Evolutionary conservation across 495 filamentous ascomycete genomes (phyloP).

Genomic region (Aspergillus ostianus): DNA sequence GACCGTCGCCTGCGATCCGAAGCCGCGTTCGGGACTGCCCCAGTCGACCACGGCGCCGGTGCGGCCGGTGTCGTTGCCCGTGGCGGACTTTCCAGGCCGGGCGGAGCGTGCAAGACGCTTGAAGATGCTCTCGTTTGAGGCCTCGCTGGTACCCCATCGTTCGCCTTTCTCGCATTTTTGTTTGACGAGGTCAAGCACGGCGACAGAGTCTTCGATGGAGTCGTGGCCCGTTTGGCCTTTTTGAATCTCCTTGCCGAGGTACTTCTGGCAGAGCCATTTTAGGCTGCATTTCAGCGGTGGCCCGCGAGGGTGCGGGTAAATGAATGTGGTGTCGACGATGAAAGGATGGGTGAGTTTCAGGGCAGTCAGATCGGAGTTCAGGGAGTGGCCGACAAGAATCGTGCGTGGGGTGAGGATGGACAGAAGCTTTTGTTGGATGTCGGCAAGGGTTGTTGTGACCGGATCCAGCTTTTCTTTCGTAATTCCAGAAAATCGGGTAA

Average conservation of each 20-base stretch:
- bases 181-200: conserved; percentile 88
- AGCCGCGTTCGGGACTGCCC: conserved; percentile 73
- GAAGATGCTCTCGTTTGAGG: conserved; percentile 80
- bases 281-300: conserved; percentile 72
- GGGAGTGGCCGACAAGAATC: conserved; percentile 86
- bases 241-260: conserved; percentile 83
- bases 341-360: conserved; percentile 86
- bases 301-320: conserved; percentile 80
- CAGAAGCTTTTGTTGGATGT: conserved; percentile 78
- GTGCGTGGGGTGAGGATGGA: conserved; percentile 69
- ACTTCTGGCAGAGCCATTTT: conserved; percentile 78
- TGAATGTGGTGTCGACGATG: conserved; percentile 82
- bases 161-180: conserved; percentile 92
- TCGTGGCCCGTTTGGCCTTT: conserved; percentile 78
- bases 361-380: conserved; percentile 84
- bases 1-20: conserved; percentile 68
- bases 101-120: conserved; percentile 66
- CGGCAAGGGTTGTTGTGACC: conserved; percentile 76
- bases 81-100: conserved; percentile 48
- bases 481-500: conserved; percentile 87
- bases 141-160: conserved; percentile 73
- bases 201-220: conserved; percentile 86
- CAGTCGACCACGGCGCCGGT: conserved; percentile 85
- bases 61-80: conserved; percentile 51
- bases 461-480: conserved; percentile 76